These are phyloP conservation scores for Pilasporangium apinafurcum DNA, from an alignment of 352 stramenopile species.

Conservation along the genomic window DNA sequence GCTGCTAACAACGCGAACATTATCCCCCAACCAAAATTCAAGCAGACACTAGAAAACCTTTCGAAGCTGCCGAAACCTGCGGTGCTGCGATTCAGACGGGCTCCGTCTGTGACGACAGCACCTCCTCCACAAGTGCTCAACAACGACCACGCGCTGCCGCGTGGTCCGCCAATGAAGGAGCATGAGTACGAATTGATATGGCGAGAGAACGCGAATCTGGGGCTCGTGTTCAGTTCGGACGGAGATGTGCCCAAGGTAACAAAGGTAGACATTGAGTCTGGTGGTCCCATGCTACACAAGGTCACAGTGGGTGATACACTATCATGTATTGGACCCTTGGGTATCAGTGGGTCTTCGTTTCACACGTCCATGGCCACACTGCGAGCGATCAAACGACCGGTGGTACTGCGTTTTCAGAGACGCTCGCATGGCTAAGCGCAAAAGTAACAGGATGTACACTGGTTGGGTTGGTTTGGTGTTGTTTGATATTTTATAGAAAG, in stretches of 20 bases:
- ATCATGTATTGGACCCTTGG: constrained; percentile 71
- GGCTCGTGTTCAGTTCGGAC: constrained; percentile 80
- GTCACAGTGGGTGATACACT: constrained; percentile 73
- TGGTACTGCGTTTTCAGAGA: constrained; percentile 74
- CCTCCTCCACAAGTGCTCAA: constrained; percentile 22
- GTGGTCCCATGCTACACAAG: constrained; percentile 58
- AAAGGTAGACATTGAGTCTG: constrained; percentile 77
- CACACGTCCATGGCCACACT: constrained; percentile 83
- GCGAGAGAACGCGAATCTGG: constrained; percentile 78
- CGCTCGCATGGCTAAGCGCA: constrained; percentile 15
- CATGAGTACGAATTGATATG: constrained; percentile 81
- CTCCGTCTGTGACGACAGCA: constrained; percentile 21
- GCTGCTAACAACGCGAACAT: constrained; percentile 70
- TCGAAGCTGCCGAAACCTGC: constrained; percentile 65
- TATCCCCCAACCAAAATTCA: constrained; percentile 70
- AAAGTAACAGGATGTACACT: constrained; percentile 3
- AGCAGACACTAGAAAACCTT: constrained; percentile 70
- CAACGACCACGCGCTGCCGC: constrained; percentile 34
- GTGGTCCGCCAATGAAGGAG: constrained; percentile 52
- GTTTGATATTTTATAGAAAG: neutral
- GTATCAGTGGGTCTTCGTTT: constrained; percentile 73
- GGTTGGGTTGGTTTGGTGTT: constrained; percentile 4
- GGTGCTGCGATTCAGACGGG: constrained; percentile 55
- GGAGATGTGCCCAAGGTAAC: constrained; percentile 71
- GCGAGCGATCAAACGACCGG: constrained; percentile 71